Evolutionary conservation across 192 early-diverging fungal genomes (phyloP), one percentile per base, ranked within the genome.

Genomic region (Jimgerdemannia flammicorona): DNA sequence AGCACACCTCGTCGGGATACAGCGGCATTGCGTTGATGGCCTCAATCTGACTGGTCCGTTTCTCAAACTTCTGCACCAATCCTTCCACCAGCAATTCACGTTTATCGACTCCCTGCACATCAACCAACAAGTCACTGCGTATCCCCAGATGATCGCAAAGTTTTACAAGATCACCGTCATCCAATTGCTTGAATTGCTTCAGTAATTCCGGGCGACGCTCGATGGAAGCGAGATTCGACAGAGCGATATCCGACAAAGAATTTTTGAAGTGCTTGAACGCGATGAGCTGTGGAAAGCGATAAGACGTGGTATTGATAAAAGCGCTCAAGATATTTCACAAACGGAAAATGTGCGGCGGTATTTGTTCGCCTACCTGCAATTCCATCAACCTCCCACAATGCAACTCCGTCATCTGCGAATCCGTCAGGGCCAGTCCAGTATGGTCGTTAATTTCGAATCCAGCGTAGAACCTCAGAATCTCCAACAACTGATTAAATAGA

Each of bases 361-460:
- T 3, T 39, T 44, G 17, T 20, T 72, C 18, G 20, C 54, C 72
- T 43, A 86, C 81, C 83, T 99, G 97, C 41, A 98, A 81, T 18
- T 75, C 74, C 2, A 87, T 82, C 70, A 98, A 39, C 41, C 82
- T 80, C 66, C 85, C 78, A 66, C 92, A 90, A 71, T 94, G 90
- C 4, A 76, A 66, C 64, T 89, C 87, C 2, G 83, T 87, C 78
- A 90, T 90, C 54, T 95, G 90, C 3, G 83, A 82, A 14, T 86
- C 86, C 3, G 88, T 87, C 40, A 98, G 83, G 2, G 93, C 87
- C 18, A 82, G 74, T 44, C 98, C 98, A 4, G 92, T 93, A 17
- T 92, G 86, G 44, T 95, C 91, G 73, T 92, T 88, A 17, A 99
- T 92, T 44, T 93, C 92, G 72, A 97, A 98, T 54, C 84, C 83